Evolutionary conservation across 1,284 basidiomycete genomes (phyloP).

Genomic region (Puccinia brachypodii): DNA sequence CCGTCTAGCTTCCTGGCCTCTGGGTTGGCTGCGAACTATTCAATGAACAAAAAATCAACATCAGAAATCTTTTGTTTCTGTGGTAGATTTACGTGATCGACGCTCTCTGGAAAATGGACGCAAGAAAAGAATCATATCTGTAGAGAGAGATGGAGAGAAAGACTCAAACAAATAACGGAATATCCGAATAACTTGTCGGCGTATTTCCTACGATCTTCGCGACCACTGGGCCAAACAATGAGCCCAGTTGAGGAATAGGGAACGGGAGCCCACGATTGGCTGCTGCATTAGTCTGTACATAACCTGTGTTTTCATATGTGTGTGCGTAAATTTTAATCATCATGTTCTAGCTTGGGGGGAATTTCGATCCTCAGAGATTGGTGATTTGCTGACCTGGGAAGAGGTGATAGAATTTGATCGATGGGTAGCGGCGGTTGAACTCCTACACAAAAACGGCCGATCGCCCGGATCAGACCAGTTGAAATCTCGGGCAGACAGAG

Average conservation of each 20-base stretch:
- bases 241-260: constrained; percentile 52
- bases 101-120: too few species aligned
- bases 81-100: neutral
- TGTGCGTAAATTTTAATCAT: neutral
- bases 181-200: constrained; percentile 52
- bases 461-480: neutral
- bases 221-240: constrained; percentile 52
- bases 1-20: constrained; percentile 19
- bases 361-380: constrained; percentile 50
- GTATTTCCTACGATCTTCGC: constrained; percentile 53
- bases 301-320: neutral
- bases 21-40: constrained; percentile 33
- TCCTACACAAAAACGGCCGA: constrained; percentile 3
- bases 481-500: constrained; percentile 40
- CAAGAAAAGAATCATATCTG: neutral
- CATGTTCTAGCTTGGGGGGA: neutral
- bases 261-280: constrained; percentile 55
- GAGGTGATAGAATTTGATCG: constrained; percentile 32
- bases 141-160: neutral
- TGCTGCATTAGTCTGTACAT: constrained; percentile 54
- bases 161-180: constrained; percentile 51
- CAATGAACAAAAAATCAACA: neutral
- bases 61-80: neutral
- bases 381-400: constrained; percentile 29
- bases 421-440: constrained; percentile 42